phyloP scores from a whole-genome alignment of 495 filamentous ascomycete genomes.

The Penicillium riverlandense region DNA sequence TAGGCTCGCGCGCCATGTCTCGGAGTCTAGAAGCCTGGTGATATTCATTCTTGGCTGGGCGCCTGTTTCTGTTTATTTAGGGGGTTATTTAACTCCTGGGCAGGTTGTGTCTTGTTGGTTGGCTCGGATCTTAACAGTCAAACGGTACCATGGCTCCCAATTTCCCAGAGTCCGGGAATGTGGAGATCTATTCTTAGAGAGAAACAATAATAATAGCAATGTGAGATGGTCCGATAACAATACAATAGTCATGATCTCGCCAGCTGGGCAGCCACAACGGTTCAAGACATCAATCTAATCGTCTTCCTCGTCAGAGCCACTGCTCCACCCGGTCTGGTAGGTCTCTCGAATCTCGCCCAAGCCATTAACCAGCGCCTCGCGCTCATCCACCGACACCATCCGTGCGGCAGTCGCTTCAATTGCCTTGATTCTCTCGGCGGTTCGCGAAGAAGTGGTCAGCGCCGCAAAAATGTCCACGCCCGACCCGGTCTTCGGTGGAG shows the following conservation, averaged over 20 bases:
- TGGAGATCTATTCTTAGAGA: neutral
- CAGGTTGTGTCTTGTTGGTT: too few species aligned
- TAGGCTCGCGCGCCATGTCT: too few species aligned
- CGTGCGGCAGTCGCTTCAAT: conserved; percentile 54
- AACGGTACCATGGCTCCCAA: too few species aligned
- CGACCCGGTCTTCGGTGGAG: conserved; percentile 24
- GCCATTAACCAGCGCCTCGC: conserved; percentile 76
- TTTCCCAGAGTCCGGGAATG: neutral
- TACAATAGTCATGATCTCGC: neutral
- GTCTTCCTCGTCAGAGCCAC: conserved; percentile 74
- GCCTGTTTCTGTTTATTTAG: too few species aligned
- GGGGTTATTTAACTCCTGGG: too few species aligned
- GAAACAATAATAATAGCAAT: neutral
- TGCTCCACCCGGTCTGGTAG: conserved; percentile 86
- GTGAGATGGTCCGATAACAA: too few species aligned
- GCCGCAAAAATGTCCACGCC: conserved; percentile 54
- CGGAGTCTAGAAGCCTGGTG: too few species aligned
- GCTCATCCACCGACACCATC: conserved; percentile 63
- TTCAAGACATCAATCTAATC: conserved; percentile 36
- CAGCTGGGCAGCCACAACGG: neutral
- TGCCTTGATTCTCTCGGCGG: conserved; percentile 58
- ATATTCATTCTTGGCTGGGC: too few species aligned
- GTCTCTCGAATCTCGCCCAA: conserved; percentile 77
- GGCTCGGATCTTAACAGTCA: too few species aligned
- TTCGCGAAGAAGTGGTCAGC: conserved; percentile 67